Evolutionary conservation across 305 asterid genomes (phyloP).

Genomic region (Solanum chacoense): DNA sequence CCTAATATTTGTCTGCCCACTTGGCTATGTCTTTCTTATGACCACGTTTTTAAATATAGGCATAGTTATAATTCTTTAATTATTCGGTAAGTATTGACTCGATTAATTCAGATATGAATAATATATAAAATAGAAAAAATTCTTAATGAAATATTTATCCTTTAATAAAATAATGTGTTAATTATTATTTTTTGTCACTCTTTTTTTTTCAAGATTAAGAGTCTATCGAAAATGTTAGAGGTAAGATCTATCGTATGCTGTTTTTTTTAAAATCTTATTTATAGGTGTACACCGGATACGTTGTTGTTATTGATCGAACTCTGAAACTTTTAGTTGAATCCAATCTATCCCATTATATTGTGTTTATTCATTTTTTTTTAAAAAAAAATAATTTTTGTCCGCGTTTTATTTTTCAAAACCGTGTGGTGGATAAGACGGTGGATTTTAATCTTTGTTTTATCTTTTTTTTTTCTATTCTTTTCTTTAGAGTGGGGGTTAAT

Average conservation of each 20-base stretch:
- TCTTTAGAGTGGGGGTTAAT: not conserved
- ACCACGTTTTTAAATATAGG: not conserved
- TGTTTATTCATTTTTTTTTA: not conserved
- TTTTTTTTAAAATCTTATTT: not conserved
- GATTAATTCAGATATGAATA: not conserved
- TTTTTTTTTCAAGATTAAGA: not conserved
- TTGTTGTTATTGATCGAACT: not conserved
- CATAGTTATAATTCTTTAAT: not conserved
- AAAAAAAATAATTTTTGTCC: not conserved
- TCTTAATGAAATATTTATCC: not conserved
- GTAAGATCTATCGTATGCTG: not conserved
- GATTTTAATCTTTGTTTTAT: not conserved
- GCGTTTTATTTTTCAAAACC: conserved; percentile 14
- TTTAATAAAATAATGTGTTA: not conserved
- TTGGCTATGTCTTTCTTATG: not conserved
- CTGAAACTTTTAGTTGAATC: too few species aligned
- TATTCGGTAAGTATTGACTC: not conserved
- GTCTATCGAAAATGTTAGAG: not conserved
- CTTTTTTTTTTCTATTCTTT: not conserved
- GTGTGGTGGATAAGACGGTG: conserved; percentile 8
- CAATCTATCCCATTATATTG: not conserved
- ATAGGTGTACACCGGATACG: not conserved
- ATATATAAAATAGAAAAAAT: not conserved
- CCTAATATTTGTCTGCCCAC: not conserved
- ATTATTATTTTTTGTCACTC: not conserved